phyloP scores from a whole-genome alignment of 2,329 filamentous ascomycete species.

The Hymenoscyphus repandus region DNA sequence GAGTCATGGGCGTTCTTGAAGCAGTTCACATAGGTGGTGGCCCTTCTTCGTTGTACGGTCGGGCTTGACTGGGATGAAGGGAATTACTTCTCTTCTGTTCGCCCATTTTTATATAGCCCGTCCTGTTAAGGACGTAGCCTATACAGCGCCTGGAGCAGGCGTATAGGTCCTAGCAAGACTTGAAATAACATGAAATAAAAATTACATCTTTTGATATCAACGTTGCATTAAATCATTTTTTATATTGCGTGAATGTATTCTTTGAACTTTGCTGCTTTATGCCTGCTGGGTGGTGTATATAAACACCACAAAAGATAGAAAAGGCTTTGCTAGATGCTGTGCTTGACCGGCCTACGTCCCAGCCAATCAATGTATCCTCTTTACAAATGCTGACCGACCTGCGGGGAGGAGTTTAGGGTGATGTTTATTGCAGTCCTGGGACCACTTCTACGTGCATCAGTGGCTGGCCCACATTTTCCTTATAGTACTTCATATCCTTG shows the following conservation, averaged over 20 bases:
- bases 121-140: too few relatives aligned
- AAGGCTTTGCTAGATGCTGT: neutral
- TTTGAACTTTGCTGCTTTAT: neutral
- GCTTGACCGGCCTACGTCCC: neutral
- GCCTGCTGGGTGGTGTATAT: neutral
- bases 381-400: neutral
- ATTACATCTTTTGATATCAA: neutral
- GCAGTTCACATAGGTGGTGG: neutral
- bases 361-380: neutral
- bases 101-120: neutral
- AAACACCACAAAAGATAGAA: neutral
- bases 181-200: neutral
- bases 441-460: too few relatives aligned
- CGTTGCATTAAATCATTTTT: neutral
- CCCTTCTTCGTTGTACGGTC: neutral
- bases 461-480: too few relatives aligned
- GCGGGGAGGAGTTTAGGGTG: neutral
- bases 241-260: neutral
- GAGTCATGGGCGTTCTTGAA: slow-evolving; percentile 33
- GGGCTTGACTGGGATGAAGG: too few relatives aligned
- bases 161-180: neutral
- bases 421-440: too few relatives aligned
- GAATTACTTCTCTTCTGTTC: too few relatives aligned
- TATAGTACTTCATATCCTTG: too few relatives aligned
- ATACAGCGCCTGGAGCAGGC: neutral